These are phyloP conservation scores for Niveomyces coronatus DNA, from an alignment of 2,329 filamentous ascomycete species.

Conservation along the genomic window DNA sequence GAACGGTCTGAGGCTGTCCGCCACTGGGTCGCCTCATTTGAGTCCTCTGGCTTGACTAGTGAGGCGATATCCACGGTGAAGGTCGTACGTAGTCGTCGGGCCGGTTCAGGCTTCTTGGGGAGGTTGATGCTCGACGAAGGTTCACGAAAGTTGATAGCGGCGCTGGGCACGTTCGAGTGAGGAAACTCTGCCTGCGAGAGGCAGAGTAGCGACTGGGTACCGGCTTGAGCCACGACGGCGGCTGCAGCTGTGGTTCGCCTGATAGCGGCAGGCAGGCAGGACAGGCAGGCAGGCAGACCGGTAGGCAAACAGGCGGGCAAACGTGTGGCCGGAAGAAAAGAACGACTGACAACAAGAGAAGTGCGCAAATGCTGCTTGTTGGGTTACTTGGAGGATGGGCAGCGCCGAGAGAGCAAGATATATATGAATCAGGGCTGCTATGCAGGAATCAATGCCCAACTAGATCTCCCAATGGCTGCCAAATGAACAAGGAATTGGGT, in stretches of 20 bases:
- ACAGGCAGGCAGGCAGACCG: slow-evolving; percentile 8
- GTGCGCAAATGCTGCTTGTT: too few relatives aligned
- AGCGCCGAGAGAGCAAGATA: too few relatives aligned
- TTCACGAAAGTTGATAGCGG: slow-evolving; percentile 3
- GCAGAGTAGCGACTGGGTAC: slow-evolving; percentile 31
- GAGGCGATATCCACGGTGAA: slow-evolving; percentile 92
- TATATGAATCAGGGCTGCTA: slow-evolving; percentile 4
- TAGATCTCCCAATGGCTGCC: neutral
- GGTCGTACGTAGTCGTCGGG: slow-evolving; percentile 16
- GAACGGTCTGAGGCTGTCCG: slow-evolving; percentile 13
- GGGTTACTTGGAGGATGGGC: neutral
- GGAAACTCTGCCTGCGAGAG: slow-evolving; percentile 30
- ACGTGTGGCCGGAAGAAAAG: too few relatives aligned
- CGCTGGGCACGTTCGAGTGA: slow-evolving; percentile 13
- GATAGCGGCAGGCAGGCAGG: slow-evolving; percentile 8
- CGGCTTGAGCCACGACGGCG: slow-evolving; percentile 32
- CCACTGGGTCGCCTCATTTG: slow-evolving; percentile 50
- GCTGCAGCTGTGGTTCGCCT: slow-evolving; percentile 13
- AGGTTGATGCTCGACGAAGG: neutral
- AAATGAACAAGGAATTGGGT: slow-evolving; percentile 4
- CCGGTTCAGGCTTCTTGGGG: slow-evolving; percentile 15
- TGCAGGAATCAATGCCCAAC: slow-evolving; percentile 8
- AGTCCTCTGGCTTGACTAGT: slow-evolving; percentile 67
- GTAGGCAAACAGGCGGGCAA: too few relatives aligned
- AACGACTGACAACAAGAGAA: too few relatives aligned